Base-by-base conservation (phyloP, 78 protist genomes). In the Cavenderia fasciculata region DNA sequence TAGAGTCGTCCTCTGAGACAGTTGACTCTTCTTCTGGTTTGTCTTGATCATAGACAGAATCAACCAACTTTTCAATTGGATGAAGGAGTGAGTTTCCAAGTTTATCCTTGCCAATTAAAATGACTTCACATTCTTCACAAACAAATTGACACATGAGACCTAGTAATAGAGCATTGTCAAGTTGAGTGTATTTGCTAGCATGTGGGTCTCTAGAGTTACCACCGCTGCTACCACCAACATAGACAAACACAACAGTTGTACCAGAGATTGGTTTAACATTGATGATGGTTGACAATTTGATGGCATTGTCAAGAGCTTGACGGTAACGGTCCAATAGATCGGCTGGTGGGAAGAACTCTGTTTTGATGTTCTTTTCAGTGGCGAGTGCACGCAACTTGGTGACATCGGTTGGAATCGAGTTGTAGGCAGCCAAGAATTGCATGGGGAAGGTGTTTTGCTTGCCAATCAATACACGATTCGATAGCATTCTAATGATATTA, bases 211-310 rank as follows among this genome's bases (percentile, higher is more conserved):
- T 41, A 41, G 27, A 10, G 12, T 7, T 2, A 1, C 5, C 40
- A 12, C 18, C 8, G 31, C 4, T 52, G 1, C 61, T n/a, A 23
- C 51, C 16, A 12, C 29, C 52, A 12, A 82, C 92, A 54, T 93
- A 76, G 54, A 59, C 41, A 14, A 95, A 59, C 23, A 94, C 95
- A n/a, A 88, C 59, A 33, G 96, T 89, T 18, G 34, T 16, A 29
- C 98, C 98, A 44, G 71, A 49, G 49, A 96, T 96, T 59, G 96
- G 97, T 8, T 43, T 38, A n/a, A 96, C 94, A 76, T 96, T 96
- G 84, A 54, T 74, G 47, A 7, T 29, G 11, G 96, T 94, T 21
- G 98, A 93, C 36, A 84, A 70, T 43, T 69, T 51, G 18, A 96
- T 92, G 12, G 96, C 87, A 21, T 86, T 65, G 44, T 94, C 94